phyloP scores from a whole-genome alignment of 2,329 filamentous ascomycete genomes.

The Fusarium irregulare region DNA sequence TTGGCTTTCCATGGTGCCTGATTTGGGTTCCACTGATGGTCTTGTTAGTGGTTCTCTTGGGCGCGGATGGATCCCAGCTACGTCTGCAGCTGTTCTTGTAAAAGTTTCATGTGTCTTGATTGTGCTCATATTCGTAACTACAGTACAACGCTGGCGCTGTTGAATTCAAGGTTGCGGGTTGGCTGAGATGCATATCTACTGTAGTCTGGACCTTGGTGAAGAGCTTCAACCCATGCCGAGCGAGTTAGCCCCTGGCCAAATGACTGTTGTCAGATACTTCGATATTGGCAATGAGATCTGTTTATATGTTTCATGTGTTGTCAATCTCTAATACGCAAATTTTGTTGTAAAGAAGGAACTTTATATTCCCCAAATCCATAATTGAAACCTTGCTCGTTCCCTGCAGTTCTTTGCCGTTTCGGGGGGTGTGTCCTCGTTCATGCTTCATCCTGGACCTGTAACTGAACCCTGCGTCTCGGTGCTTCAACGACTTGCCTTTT shows the following conservation, averaged over 20 bases:
- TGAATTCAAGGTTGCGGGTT: constrained; percentile 2
- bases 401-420: constrained; percentile 23
- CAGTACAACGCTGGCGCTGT: constrained; percentile 15
- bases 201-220: background rate
- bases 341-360: constrained; percentile 17
- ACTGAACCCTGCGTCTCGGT: constrained; percentile 39
- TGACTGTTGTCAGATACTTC: background rate
- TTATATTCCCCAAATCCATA: constrained; percentile 7
- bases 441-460: constrained; percentile 38
- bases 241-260: background rate
- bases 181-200: background rate
- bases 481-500: constrained; percentile 25
- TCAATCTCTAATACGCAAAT: constrained; percentile 1
- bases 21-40: constrained; percentile 33
- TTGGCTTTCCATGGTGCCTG: constrained; percentile 39
- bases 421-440: constrained; percentile 19
- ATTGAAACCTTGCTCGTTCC: constrained; percentile 16
- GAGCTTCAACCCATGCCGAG: background rate
- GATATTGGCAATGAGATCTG: background rate
- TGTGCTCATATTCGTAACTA: constrained; percentile 9
- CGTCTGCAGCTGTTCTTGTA: background rate
- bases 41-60: constrained; percentile 34
- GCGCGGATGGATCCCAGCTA: constrained; percentile 4
- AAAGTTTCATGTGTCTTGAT: constrained; percentile 22
- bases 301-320: background rate